Conservation (phyloP, 2,329 filamentous ascomycete species). For the Daldinia eschscholtzii region DNA sequence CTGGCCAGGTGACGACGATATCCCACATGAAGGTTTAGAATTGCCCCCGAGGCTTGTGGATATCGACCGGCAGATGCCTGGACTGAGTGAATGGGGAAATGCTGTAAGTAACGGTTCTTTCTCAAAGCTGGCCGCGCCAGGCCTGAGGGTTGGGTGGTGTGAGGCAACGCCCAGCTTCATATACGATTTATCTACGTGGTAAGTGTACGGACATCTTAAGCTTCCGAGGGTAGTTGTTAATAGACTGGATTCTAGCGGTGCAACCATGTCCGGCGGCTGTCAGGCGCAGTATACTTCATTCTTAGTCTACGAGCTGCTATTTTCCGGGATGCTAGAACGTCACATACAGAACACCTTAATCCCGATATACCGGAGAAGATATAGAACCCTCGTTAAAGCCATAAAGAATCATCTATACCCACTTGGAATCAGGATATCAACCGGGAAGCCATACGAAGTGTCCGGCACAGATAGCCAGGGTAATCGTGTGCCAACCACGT, state of each 20-base stretch:
- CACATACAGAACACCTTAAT: conserved; percentile 32
- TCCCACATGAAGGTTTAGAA: conserved; percentile 23
- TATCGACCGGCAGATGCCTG: conserved; percentile 35
- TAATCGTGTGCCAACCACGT: conserved; percentile 9
- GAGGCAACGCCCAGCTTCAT: conserved; percentile 30
- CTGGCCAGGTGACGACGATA: conserved; percentile 67
- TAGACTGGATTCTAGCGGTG: conserved; percentile 20
- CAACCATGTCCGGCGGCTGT: conserved; percentile 30
- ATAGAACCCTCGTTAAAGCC: conserved; percentile 25
- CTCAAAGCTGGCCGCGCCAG: conserved; percentile 87
- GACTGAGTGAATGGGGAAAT: conserved; percentile 63
- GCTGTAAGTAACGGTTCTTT: conserved; percentile 89
- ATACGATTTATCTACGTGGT: conserved; percentile 25
- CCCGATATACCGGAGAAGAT: conserved; percentile 32
- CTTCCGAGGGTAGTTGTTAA: neutral
- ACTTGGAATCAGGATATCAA: conserved; percentile 34
- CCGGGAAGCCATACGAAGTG: conserved; percentile 28
- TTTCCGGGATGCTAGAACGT: conserved; percentile 26
- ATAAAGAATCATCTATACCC: conserved; percentile 35
- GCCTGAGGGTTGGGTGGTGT: conserved; percentile 85
- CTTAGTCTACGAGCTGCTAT: conserved; percentile 35
- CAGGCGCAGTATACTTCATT: conserved; percentile 36
- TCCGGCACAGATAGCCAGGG: conserved; percentile 13
- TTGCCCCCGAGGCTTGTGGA: conserved; percentile 36
- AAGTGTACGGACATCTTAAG: conserved; percentile 10